Evolutionary conservation across 176 grass and related monocot species (phyloP).

Genomic region (Saccharum spontaneum): DNA sequence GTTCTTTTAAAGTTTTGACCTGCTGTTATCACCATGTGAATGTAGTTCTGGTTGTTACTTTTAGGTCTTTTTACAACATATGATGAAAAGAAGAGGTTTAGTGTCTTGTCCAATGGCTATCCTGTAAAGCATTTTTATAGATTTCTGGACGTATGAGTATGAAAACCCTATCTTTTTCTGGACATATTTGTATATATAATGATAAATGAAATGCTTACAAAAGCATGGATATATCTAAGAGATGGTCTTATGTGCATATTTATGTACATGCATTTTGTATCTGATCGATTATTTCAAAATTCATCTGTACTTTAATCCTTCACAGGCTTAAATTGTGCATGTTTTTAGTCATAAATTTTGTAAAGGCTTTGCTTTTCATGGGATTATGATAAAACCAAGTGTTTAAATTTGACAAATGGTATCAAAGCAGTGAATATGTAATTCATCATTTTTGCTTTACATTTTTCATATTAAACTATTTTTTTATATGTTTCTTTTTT

Average conservation of each 20-base stretch:
- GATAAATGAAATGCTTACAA: background rate
- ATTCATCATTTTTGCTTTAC: background rate
- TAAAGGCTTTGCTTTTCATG: background rate
- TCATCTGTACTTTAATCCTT: background rate
- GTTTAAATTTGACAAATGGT: background rate
- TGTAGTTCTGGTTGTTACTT: background rate
- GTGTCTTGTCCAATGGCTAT: background rate
- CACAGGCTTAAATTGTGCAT: background rate
- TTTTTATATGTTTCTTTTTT: slow-evolving; percentile 11
- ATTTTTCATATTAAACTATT: background rate
- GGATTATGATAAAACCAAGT: background rate
- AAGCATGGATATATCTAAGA: background rate
- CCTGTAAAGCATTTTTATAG: background rate
- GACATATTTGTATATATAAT: background rate
- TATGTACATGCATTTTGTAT: background rate
- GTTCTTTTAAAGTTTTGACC: background rate
- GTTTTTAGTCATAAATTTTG: background rate
- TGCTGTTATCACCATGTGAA: background rate
- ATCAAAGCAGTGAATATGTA: background rate
- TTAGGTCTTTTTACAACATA: background rate
- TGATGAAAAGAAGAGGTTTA: background rate
- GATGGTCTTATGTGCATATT: background rate
- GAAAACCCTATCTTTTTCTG: background rate
- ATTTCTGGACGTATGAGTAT: slow-evolving; percentile 9
- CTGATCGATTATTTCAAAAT: background rate